Evolutionary conservation across 2,329 filamentous ascomycete genomes (phyloP).

Genomic region (Calonectria hongkongensis): DNA sequence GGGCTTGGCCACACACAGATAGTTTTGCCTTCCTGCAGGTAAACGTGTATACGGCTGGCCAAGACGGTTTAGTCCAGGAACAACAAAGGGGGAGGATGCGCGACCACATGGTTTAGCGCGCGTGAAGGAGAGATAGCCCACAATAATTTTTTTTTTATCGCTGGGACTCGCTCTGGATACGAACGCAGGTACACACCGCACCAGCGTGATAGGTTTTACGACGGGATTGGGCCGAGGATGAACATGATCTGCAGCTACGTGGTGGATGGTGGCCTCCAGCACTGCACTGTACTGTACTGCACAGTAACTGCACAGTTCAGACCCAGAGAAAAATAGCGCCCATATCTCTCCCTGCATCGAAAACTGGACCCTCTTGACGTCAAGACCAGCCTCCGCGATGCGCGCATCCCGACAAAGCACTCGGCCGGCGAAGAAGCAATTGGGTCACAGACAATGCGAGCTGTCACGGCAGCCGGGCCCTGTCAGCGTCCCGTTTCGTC

Average conservation of each 20-base stretch:
- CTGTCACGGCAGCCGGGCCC: not conserved
- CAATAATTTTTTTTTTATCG: not conserved
- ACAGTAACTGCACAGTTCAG: not conserved
- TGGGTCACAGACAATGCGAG: not conserved
- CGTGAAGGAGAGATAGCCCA: not conserved
- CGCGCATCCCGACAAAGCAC: not conserved
- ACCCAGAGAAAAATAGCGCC: not conserved
- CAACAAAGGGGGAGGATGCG: slow-evolving; percentile 14
- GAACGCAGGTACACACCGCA: not conserved
- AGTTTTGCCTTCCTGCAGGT: not conserved
- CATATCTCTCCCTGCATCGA: not conserved
- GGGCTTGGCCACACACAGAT: slow-evolving; percentile 1
- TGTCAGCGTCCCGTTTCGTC: slow-evolving; percentile 2
- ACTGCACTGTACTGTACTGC: no score
- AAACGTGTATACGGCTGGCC: not conserved
- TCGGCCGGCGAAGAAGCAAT: not conserved
- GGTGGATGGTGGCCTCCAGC: not conserved
- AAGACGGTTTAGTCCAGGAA: slow-evolving; percentile 31
- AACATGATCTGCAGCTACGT: not conserved
- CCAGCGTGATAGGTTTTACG: not conserved
- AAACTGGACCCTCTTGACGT: slow-evolving; percentile 18
- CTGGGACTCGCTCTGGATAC: not conserved
- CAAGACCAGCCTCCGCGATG: not conserved
- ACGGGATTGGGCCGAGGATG: not conserved
- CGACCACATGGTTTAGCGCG: slow-evolving; percentile 21